phyloP scores from a whole-genome alignment of 192 early-diverging fungal species.

The Coemansia sp. region DNA sequence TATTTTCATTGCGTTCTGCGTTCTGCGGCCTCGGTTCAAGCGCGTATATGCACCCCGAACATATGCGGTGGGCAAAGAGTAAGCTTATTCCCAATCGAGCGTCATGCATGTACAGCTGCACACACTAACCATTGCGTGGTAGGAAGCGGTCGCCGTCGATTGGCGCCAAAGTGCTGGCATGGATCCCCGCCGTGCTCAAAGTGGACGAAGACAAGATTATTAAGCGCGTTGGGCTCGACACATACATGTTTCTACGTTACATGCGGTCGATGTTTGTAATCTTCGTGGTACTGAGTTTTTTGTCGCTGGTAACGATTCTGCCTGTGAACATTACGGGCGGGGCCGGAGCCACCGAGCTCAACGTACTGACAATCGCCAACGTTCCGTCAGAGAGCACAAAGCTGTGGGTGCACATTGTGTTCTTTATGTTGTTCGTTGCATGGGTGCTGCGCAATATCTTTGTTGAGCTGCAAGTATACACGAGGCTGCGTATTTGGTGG shows the following conservation, averaged over 20 bases:
- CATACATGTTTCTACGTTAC: slow-evolving; percentile 77
- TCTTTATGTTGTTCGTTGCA: slow-evolving; percentile 52
- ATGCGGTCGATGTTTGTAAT: slow-evolving; percentile 66
- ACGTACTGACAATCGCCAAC: slow-evolving; percentile 69
- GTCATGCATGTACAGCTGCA: too few relatives aligned
- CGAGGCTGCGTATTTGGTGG: slow-evolving; percentile 67
- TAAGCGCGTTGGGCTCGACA: slow-evolving; percentile 64
- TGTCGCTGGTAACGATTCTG: slow-evolving; percentile 67
- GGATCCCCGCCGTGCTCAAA: slow-evolving; percentile 58
- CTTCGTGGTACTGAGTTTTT: slow-evolving; percentile 62
- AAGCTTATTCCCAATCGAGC: slow-evolving; percentile 1
- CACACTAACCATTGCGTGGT: background rate
- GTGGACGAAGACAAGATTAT: slow-evolving; percentile 59
- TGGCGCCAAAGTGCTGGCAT: slow-evolving; percentile 56
- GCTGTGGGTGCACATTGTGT: slow-evolving; percentile 74
- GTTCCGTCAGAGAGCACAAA: slow-evolving; percentile 49
- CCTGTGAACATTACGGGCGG: slow-evolving; percentile 65
- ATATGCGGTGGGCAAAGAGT: slow-evolving; percentile 58
- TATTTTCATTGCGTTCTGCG: slow-evolving; percentile 62
- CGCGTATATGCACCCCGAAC: slow-evolving; percentile 73
- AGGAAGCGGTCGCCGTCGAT: slow-evolving; percentile 57
- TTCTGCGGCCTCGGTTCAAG: slow-evolving; percentile 64
- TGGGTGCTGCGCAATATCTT: slow-evolving; percentile 61
- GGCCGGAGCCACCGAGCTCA: slow-evolving; percentile 50
- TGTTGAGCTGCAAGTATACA: slow-evolving; percentile 61